Evolutionary conservation across 148 eudicot species (phyloP), one percentile per base, ranked within the genome.

Genomic region (Rhododendron henanense): DNA sequence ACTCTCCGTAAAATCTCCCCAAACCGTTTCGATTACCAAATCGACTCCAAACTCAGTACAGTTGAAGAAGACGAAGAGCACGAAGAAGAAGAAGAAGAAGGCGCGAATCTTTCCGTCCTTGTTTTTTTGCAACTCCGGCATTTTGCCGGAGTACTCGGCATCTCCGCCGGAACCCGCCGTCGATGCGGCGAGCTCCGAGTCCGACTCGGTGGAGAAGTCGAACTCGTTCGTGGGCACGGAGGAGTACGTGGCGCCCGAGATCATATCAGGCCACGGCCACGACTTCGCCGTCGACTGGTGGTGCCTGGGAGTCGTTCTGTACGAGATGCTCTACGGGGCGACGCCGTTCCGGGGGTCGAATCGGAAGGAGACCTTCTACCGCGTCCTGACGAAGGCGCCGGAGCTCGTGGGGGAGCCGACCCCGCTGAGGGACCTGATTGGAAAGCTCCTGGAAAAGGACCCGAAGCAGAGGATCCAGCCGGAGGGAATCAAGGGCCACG

Each of bases 191-290:
- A 86, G 79, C 16, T 48, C 78, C 35, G 91, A 88, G 87, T 87
- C 91, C 0, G 90, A 88, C 69, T 86, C 93, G 35, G 86, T 78
- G 8, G 89, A 89, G 35, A 96, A 92, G 55, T 90, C 98, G 3
- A 94, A 94, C 86, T 94, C 98, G 87, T 94, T 96, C 84, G 99
- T 96, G 3, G 99, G 99, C 2, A 96, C 99, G 31, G 99, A 95
- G 87, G 99, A 96, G 73, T 96, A 96, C 91, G 93, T 96, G 87
- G 94, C 99, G 33, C 98, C 99, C 6, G 98, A 94, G 90, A 89
- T 96, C 35, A 90, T 96, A 0, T 57, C 79, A 74, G 95, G 94
- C 45, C 87, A 92, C 47, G 98, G 98, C 47, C 99, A 96, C 86
- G 95, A 94, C 25, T 93, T 91, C 84, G 78, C 93, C 31, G 96